Evolutionary conservation across 2,329 filamentous ascomycete species (phyloP).

Genomic region (Colletotrichum navitas): DNA sequence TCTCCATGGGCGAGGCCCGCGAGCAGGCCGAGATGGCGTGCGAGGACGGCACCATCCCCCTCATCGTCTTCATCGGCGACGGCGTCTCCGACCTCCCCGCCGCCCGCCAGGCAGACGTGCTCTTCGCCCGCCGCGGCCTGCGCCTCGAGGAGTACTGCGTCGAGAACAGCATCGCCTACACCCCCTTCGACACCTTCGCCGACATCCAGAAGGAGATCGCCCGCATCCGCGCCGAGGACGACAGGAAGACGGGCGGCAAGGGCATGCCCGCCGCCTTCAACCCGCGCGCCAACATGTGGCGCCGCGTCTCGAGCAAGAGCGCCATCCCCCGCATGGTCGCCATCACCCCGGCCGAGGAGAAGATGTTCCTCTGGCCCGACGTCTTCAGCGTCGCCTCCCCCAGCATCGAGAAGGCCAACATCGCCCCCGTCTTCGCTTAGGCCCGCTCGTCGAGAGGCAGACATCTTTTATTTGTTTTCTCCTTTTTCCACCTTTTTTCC

Average conservation of each 20-base stretch:
- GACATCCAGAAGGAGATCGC: constrained; percentile 73
- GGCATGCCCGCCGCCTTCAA: constrained; percentile 74
- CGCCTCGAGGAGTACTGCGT: constrained; percentile 75
- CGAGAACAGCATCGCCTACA: constrained; percentile 71
- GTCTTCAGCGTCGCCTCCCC: constrained; percentile 61
- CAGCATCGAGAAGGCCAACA: constrained; percentile 43
- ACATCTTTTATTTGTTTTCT: too few relatives aligned
- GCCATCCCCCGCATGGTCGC: constrained; percentile 56
- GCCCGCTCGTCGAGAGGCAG: background rate
- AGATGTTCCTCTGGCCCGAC: constrained; percentile 74
- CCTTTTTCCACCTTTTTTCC: background rate
- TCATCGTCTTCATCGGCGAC: constrained; percentile 79
- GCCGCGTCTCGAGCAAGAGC: constrained; percentile 69
- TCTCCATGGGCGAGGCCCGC: constrained; percentile 73
- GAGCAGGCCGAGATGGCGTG: constrained; percentile 64
- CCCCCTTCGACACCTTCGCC: constrained; percentile 74
- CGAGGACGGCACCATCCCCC: constrained; percentile 71
- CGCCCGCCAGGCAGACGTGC: constrained; percentile 74
- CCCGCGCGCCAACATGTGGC: constrained; percentile 77
- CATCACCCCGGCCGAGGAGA: constrained; percentile 66
- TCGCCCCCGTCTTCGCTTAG: constrained; percentile 30
- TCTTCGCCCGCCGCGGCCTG: constrained; percentile 75
- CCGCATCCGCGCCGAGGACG: constrained; percentile 69
- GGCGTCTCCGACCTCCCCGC: constrained; percentile 76
- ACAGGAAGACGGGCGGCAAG: constrained; percentile 69